Base-by-base conservation (phyloP, 805 yeast genomes). In the Schwanniomyces vanrijiae region DNA sequence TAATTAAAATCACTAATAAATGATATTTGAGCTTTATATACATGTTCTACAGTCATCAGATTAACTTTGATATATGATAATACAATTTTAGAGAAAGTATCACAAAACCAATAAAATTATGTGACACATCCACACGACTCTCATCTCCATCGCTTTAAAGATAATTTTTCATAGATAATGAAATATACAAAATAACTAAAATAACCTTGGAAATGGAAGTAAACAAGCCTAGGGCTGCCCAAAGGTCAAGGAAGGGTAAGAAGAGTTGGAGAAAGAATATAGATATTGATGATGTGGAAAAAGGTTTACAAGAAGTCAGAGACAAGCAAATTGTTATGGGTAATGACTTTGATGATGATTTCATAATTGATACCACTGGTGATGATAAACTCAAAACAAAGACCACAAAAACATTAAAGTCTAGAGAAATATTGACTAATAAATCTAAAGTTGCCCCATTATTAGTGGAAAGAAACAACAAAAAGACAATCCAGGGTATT, bases 191-290 rank as follows among this genome's bases (percentile, higher is more conserved):
- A 18, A 3, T 16, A 31, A 31, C 10, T 16, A 31, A n/a, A 31
- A 7, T 11, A 14, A 16, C 13, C 19, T 31, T 31, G 20, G 10
- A 31, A n/a, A 51, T 51, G 56, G 55, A 53, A 43, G 44, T 40
- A n/a, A 46, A 48, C 42, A 76, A 82, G 64, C 89, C 91, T 11
- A 64, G 80, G 19, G 77, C 75, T 55, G 71, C 71, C 38, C 97
- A 91, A 68, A 61, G 86, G 4, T 90, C 97, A 6, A 79, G 98
- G 60, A 94, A 94, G 73, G 96, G 96, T 38, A 92, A 88, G 77
- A 85, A 80, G 63, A 83, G 96, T 4, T 89, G 97, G 95, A 82
- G 96, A 64, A 90, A 90, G 68, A 89, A 94, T 66, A 87, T 94
- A 48, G 96, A 94, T 64, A 71, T 94, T 16, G 83, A 81, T 20